Evolutionary conservation across 495 filamentous ascomycete species (phyloP).

Genomic region (Penicillium coprophilum): DNA sequence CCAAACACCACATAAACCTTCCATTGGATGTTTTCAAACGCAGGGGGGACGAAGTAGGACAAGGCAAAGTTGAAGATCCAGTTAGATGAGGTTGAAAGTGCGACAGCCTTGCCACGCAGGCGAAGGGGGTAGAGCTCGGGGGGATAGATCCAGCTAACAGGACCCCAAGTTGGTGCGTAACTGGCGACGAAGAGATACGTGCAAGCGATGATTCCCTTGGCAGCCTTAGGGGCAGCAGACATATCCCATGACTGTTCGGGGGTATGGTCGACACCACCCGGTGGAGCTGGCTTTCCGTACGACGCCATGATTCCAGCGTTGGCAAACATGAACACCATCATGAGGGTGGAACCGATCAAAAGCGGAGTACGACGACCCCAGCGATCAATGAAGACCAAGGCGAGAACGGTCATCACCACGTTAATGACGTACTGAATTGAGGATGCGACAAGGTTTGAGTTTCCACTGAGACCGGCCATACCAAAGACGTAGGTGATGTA

Average conservation of each 20-base stretch:
- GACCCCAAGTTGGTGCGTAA: slow-evolving; percentile 61
- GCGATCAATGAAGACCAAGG: slow-evolving; percentile 58
- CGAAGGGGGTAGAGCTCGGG: slow-evolving; percentile 67
- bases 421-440: slow-evolving; percentile 75
- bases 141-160: slow-evolving; percentile 66
- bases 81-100: slow-evolving; percentile 68
- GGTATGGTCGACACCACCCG: slow-evolving; percentile 40
- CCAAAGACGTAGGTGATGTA: slow-evolving; percentile 66
- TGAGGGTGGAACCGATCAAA: slow-evolving; percentile 62
- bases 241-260: slow-evolving; percentile 41
- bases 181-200: slow-evolving; percentile 66
- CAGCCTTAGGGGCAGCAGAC: slow-evolving; percentile 33
- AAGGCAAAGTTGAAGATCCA: slow-evolving; percentile 83
- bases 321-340: slow-evolving; percentile 67
- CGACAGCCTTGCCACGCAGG: slow-evolving; percentile 66
- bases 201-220: slow-evolving; percentile 60
- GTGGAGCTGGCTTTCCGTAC: slow-evolving; percentile 52
- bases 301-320: slow-evolving; percentile 67
- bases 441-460: slow-evolving; percentile 59
- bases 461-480: slow-evolving; percentile 63
- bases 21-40: slow-evolving; percentile 74
- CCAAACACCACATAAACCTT: slow-evolving; percentile 73
- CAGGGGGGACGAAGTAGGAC: slow-evolving; percentile 73
- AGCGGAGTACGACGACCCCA: slow-evolving; percentile 67
- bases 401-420: slow-evolving; percentile 53